Percentiles rank a stretch among this genome's conserved stretches.
phyloP scores from a whole-genome alignment of 225 moss, liverwort and hornwort species.

The Physcomitrellopsis africana region DNA sequence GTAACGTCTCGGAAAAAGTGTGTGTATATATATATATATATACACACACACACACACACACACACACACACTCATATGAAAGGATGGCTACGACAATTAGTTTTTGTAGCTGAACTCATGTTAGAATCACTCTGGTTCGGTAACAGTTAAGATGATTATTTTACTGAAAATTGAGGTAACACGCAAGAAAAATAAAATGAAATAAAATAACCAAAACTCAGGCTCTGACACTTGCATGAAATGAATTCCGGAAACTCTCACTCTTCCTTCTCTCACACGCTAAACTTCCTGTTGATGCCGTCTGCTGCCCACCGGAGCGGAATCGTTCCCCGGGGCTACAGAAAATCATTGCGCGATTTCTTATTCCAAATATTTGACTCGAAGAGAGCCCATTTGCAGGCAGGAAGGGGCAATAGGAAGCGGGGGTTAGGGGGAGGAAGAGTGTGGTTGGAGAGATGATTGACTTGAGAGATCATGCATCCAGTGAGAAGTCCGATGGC shows the following conservation, averaged over 20 bases:
- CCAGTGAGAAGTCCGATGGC: not conserved
- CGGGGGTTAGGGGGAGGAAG: not conserved
- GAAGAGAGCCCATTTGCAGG: slow-evolving; percentile 16
- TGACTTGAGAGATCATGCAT: slow-evolving; percentile 20
- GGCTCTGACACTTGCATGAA: no score
- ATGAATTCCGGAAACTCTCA: not conserved
- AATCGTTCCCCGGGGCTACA: slow-evolving; percentile 24
- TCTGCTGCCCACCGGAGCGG: slow-evolving; percentile 21
- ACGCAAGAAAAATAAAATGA: no score
- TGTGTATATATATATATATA: no score
- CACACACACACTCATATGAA: no score
- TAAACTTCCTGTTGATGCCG: slow-evolving; percentile 19
- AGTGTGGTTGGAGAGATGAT: not conserved
- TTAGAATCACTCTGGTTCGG: no score
- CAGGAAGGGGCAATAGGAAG: slow-evolving; percentile 1
- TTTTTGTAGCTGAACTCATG: no score
- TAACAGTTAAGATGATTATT: no score
- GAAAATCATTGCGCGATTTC: slow-evolving; percentile 38
- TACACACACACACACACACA: no score
- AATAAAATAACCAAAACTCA: no score
- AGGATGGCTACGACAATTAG: no score
- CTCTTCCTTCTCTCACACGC: slow-evolving; percentile 8
- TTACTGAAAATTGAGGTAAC: no score
- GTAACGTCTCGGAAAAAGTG: no score
- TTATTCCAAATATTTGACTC: slow-evolving; percentile 29